Base-by-base conservation (phyloP, 2,329 filamentous ascomycete species). In the Penicillium sp. region DNA sequence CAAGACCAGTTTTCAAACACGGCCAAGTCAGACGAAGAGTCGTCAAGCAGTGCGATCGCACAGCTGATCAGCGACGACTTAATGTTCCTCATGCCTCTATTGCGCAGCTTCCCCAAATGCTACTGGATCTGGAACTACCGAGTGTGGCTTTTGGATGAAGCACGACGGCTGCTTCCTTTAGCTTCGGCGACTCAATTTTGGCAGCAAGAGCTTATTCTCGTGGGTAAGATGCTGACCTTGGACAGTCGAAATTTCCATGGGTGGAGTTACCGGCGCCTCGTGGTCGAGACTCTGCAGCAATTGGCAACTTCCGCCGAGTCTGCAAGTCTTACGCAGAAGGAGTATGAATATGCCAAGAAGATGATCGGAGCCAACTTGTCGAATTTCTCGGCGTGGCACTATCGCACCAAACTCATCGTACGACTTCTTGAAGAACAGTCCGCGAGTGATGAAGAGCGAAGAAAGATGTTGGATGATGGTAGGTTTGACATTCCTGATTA, bases 121-220 rank as follows among this genome's bases (percentile, higher is more conserved):
- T 98, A 98, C 73, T 97, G 93, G 91, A 91, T 98, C 62, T 98
- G 93, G 93, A 95, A 95, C 59, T 91, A 96, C 69, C 84, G 93
- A 27, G 72, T 85, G 39, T 98, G 93, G 90, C 74, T 91, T 3
- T 75, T 98, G 11, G 75, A 84, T 46, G 81, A 88, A 66, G 83
- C 84, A 32, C 86, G 85, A 40, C 66, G 76, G 9, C 75, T 83
- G 13, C 74, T 95, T 8, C 78, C 82, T 2, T 53, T 69, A 1
- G 48, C 73, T 0, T 64, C 73, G 12, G 81, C 88, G 2, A 77
- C 79, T 24, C 70, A 76, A 35, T 75, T 96, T 43, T 98, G 93
- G 93, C 76, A 85, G 59, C 83, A 85, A 53, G 93, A 98, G 67
- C 79, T 98, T 13, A 83, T 76, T 0, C 75, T 97, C 7, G 87